A percentile compares a stretch with the other conserved stretches of the same genome.
Conservation (phyloP, 257 asterid genomes). For the Sherardia arvensis region DNA sequence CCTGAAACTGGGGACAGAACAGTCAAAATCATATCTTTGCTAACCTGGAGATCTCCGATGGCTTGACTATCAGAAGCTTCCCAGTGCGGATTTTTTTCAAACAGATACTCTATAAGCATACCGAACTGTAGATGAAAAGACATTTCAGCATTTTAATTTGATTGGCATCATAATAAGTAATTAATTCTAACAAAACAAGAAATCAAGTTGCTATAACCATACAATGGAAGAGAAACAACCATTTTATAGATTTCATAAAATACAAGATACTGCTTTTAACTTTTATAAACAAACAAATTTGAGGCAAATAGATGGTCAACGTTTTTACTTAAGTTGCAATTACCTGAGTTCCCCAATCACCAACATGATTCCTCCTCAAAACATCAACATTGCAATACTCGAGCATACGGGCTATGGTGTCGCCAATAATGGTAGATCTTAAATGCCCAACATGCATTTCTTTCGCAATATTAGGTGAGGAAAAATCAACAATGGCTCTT, state of each 20-base stretch:
- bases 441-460: conserved; percentile 99
- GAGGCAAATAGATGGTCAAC: not conserved
- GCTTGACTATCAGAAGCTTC: conserved; percentile 64
- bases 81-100: conserved; percentile 55
- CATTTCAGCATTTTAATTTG: conserved; percentile 12
- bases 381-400: conserved; percentile 85
- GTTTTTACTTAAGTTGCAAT: not conserved
- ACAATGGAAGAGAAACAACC: not conserved
- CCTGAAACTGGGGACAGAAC: not conserved
- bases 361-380: conserved; percentile 88
- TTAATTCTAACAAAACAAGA: not conserved
- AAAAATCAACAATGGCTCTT: conserved; percentile 81
- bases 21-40: conserved; percentile 3
- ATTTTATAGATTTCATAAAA: not conserved
- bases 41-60: conserved; percentile 87
- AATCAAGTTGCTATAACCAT: not conserved
- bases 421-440: conserved; percentile 92
- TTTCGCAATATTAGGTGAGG: conserved; percentile 96
- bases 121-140: conserved; percentile 62
- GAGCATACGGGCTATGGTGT: conserved; percentile 87
- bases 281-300: too few species aligned
- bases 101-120: conserved; percentile 76
- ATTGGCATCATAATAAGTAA: not conserved
- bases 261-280: not conserved
- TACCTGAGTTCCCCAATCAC: conserved; percentile 99